Conservation (phyloP, 768 basidiomycete genomes). For the Lactarius pseudohatsudake region DNA sequence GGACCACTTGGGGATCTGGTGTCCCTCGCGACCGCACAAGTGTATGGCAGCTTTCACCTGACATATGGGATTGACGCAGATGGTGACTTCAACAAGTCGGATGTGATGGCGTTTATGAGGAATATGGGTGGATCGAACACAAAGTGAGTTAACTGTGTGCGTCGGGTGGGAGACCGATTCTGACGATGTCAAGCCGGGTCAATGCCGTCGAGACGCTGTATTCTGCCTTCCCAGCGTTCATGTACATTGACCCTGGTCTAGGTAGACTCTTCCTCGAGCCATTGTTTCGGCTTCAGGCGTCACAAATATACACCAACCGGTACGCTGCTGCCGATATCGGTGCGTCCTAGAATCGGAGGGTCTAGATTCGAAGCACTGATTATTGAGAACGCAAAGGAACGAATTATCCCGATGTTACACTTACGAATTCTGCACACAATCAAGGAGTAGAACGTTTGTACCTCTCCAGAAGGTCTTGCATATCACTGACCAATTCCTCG, state of each 20-base stretch:
- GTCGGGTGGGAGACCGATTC: background rate
- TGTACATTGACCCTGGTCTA: slow-evolving; percentile 54
- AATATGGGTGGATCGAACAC: slow-evolving; percentile 13
- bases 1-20: slow-evolving; percentile 52
- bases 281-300: slow-evolving; percentile 28
- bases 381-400: background rate
- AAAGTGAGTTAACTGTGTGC: background rate
- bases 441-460: slow-evolving; percentile 22
- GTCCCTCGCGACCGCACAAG: slow-evolving; percentile 55
- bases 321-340: slow-evolving; percentile 31
- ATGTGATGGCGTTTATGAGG: slow-evolving; percentile 54
- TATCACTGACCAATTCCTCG: background rate
- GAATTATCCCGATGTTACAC: slow-evolving; percentile 6
- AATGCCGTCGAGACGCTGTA: slow-evolving; percentile 58
- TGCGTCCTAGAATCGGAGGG: background rate
- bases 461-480: background rate
- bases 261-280: slow-evolving; percentile 36
- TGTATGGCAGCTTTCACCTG: slow-evolving; percentile 55
- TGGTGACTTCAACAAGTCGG: slow-evolving; percentile 48
- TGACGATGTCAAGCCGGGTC: slow-evolving; percentile 28
- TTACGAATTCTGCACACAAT: background rate
- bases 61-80: slow-evolving; percentile 47
- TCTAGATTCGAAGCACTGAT: background rate
- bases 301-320: slow-evolving; percentile 19
- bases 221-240: slow-evolving; percentile 48